Evolutionary conservation across 768 basidiomycete species (phyloP).

Genomic region (Leccinum arenicola): DNA sequence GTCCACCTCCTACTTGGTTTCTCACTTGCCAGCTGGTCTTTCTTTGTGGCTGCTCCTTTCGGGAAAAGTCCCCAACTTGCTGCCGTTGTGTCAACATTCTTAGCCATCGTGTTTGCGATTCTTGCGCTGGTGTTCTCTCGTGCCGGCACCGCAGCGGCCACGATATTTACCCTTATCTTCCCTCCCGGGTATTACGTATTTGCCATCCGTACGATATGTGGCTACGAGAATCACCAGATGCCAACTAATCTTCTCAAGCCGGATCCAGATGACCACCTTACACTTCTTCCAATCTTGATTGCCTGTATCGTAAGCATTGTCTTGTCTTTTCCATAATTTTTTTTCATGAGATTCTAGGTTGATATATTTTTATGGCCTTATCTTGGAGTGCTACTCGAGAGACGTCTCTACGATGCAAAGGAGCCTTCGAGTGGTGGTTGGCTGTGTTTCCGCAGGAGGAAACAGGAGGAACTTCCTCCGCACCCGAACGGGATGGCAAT

Average conservation of each 20-base stretch:
- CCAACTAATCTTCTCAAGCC: conserved; percentile 51
- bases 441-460: conserved; percentile 20
- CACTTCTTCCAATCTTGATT: conserved; percentile 57
- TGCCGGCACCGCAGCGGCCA: conserved; percentile 44
- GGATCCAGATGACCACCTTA: conserved; percentile 59
- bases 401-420: conserved; percentile 56
- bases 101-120: conserved; percentile 65
- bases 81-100: conserved; percentile 62
- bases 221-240: conserved; percentile 60
- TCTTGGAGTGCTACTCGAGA: conserved; percentile 58
- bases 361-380: conserved; percentile 74
- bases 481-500: conserved; percentile 49
- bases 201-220: conserved; percentile 61
- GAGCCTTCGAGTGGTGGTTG: conserved; percentile 32
- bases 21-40: conserved; percentile 66
- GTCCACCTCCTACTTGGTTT: conserved; percentile 68
- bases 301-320: conserved; percentile 53
- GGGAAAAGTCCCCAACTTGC: conserved; percentile 72
- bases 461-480: conserved; percentile 16
- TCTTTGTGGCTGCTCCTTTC: conserved; percentile 68
- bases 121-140: conserved; percentile 53
- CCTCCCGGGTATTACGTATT: conserved; percentile 79
- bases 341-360: conserved; percentile 40
- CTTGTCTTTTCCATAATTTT: not conserved
- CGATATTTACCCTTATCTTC: conserved; percentile 67